Base-by-base conservation (phyloP, 805 yeast genomes). In the Starmerella gropengiesseri region DNA sequence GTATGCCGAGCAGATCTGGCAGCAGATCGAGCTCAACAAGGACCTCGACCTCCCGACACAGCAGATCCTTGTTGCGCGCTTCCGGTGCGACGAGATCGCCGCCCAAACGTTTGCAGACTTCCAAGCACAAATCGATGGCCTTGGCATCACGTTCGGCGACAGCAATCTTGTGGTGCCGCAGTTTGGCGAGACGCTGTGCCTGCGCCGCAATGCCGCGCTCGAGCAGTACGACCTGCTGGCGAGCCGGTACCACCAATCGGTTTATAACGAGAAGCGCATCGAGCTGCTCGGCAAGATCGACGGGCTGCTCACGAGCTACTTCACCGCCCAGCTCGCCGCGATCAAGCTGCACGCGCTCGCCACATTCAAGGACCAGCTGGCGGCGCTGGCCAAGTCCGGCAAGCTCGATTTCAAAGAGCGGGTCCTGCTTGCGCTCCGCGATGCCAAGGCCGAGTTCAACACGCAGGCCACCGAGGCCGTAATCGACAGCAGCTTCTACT, bases 1-100 rank as follows among this genome's bases (percentile, higher is more conserved):
- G 60, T 91, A 91, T 55, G 86, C 95, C 1, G 79, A 77, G 42
- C 81, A 78, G 56, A 78, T 94, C 51, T 91, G 98, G 98, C 78
- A 82, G 40, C 95, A 85, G 61, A 91, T 91, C 55, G 94, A 85
- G 60, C 70, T 72, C 48, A 91, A 91, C 64, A 87, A 85, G 62
- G 98, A 91, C 59, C 72, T 91, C 49, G 98, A 91, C 63, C 69
- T 91, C 51, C 98, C 98, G 21, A 87, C 97, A 2, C 98, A 91
- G 58, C 98, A 91, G 60, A 82, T 84, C 25, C 68, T 91, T 46
- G 97, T 91, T 19, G 94, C 98, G 7, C 75, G 91, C 54, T 89
- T 85, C 64, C 77, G 94, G 56, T 89, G 97, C 60, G 94, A 86
- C 56, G 97, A 91, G 61, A 82, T 91, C 37, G 71, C 80, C 18